Conservation (phyloP, 306 rosid genomes). For the Vachellia collinsii region DNA sequence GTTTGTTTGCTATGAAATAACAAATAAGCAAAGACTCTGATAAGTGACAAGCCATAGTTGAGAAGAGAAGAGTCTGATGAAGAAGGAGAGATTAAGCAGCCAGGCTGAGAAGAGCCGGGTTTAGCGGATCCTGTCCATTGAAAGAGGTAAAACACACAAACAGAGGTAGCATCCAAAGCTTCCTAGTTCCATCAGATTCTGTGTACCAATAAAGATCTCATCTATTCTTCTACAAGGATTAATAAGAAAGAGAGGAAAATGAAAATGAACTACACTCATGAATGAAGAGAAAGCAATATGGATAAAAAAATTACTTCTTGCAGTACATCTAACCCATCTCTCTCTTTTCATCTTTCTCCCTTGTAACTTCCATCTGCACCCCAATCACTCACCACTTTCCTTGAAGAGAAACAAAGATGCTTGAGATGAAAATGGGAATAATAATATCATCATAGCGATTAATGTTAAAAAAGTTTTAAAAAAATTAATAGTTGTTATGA, state of each 20-base stretch:
- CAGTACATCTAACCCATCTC: not conserved
- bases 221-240: not conserved
- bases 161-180: conserved; percentile 4
- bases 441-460: conserved; percentile 53
- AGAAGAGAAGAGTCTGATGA: conserved; percentile 39
- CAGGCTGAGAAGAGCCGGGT: not conserved
- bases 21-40: conserved; percentile 37
- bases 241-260: not conserved
- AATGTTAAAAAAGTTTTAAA: not conserved
- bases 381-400: conserved; percentile 46
- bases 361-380: conserved; percentile 29
- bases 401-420: conserved; percentile 54
- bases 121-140: conserved; percentile 10
- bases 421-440: conserved; percentile 55
- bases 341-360: conserved; percentile 45
- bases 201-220: not conserved
- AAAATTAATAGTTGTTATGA: conserved; percentile 40
- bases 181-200: not conserved
- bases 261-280: not conserved
- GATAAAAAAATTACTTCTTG: not conserved
- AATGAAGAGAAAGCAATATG: not conserved
- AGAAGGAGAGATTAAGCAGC: conserved; percentile 48
- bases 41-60: conserved; percentile 49
- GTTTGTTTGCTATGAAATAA: conserved; percentile 41
- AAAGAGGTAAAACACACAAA: not conserved